phyloP scores from a whole-genome alignment of 2,329 filamentous ascomycete genomes.

The Hirsutella rhossiliensis region DNA sequence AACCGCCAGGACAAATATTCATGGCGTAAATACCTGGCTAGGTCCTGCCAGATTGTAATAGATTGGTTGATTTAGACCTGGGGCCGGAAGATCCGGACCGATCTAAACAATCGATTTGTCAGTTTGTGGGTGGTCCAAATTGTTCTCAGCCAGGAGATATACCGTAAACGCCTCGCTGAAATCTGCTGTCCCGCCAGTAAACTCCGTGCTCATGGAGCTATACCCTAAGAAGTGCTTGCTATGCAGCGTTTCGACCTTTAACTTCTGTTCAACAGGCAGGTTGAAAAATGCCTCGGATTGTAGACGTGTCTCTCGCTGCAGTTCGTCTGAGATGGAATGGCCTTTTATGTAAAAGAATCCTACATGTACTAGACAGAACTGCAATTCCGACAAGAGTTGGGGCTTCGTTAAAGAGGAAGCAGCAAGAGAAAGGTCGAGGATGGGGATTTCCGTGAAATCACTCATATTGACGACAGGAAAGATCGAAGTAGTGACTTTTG shows the following conservation, averaged over 20 bases:
- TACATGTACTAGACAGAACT: slow-evolving; percentile 67
- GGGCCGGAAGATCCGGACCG: too few species aligned
- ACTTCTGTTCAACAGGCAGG: slow-evolving; percentile 65
- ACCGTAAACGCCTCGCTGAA: neutral
- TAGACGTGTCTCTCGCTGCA: slow-evolving; percentile 53
- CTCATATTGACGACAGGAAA: too few species aligned
- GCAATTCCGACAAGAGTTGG: slow-evolving; percentile 56
- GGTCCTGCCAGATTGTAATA: too few species aligned
- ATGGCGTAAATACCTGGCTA: too few species aligned
- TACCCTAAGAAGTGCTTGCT: neutral
- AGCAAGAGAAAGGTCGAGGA: slow-evolving; percentile 63
- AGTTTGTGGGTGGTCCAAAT: too few species aligned
- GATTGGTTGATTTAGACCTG: too few species aligned
- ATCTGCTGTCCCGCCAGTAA: slow-evolving; percentile 14
- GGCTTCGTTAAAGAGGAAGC: slow-evolving; percentile 54
- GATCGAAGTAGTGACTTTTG: too few species aligned
- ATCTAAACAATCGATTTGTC: too few species aligned
- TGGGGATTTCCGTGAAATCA: slow-evolving; percentile 58
- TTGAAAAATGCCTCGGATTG: slow-evolving; percentile 68
- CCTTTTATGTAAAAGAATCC: slow-evolving; percentile 81
- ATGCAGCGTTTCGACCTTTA: slow-evolving; percentile 51
- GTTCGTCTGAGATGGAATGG: slow-evolving; percentile 54
- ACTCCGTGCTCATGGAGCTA: neutral
- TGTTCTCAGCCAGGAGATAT: too few species aligned
- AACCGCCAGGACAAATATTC: too few species aligned